phyloP scores from a whole-genome alignment of 225 moss, liverwort and hornwort genomes.

The Pseudisothecium myosuroides region DNA sequence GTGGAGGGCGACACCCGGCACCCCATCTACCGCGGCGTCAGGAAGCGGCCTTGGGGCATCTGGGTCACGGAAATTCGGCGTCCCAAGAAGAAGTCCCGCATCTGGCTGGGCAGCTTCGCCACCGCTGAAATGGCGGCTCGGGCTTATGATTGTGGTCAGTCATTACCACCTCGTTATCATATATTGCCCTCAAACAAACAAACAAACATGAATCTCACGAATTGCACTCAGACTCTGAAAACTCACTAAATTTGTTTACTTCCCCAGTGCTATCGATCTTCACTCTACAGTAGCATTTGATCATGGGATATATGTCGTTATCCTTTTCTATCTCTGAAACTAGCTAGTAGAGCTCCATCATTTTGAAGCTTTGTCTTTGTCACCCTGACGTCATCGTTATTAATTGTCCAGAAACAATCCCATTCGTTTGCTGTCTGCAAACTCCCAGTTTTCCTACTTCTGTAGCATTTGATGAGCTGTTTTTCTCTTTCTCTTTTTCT shows the following conservation, averaged over 20 bases:
- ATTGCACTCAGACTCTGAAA: neutral
- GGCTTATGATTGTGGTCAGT: conserved; percentile 39
- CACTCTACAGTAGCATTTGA: neutral
- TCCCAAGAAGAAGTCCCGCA: conserved; percentile 53
- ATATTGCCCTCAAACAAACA: neutral
- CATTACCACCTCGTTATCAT: neutral
- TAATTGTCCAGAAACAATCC: neutral
- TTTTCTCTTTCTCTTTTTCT: neutral
- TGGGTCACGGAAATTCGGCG: conserved; percentile 59
- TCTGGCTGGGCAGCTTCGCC: conserved; percentile 51
- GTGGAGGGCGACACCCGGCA: conserved; percentile 37
- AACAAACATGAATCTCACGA: neutral
- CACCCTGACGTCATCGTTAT: neutral
- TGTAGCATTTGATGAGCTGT: neutral
- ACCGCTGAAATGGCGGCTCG: conserved; percentile 54
- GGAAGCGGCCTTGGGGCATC: conserved; percentile 51
- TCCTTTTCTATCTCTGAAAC: neutral
- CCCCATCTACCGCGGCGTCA: conserved; percentile 44
- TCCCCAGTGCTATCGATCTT: neutral
- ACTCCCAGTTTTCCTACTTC: neutral
- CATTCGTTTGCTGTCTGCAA: neutral
- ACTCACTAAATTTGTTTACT: no score
- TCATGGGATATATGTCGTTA: neutral
- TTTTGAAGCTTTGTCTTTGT: neutral
- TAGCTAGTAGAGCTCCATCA: neutral